Evolutionary conservation across 176 grass and related monocot species (phyloP).

Genomic region (Lolium perenne): DNA sequence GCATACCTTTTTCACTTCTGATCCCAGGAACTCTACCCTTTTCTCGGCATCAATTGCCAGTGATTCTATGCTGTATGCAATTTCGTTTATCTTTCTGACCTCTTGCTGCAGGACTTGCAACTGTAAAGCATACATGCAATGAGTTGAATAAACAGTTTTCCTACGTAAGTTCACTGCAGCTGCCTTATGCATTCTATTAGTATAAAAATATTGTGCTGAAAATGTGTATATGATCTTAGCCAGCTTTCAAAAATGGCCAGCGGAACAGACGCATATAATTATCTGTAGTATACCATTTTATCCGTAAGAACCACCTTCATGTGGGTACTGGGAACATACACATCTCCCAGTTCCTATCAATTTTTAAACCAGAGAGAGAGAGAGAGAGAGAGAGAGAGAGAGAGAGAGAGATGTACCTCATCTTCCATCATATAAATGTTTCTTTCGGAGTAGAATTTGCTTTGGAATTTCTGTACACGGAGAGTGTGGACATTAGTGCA

Average conservation of each 20-base stretch:
- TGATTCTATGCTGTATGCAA: slow-evolving; percentile 57
- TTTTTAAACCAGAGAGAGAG: not conserved
- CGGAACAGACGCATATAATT: slow-evolving; percentile 14
- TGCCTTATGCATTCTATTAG: slow-evolving; percentile 12
- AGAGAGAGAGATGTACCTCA: slow-evolving; percentile 58
- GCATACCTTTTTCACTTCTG: slow-evolving; percentile 68
- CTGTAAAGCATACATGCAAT: slow-evolving; percentile 50
- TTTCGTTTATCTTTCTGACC: slow-evolving; percentile 57
- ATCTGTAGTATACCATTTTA: not conserved
- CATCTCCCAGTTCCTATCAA: not conserved
- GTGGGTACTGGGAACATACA: not conserved
- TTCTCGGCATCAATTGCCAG: slow-evolving; percentile 58
- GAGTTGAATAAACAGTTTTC: slow-evolving; percentile 38
- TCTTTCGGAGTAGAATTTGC: slow-evolving; percentile 46
- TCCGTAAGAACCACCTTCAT: not conserved
- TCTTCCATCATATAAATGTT: slow-evolving; percentile 64
- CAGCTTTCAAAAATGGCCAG: not conserved
- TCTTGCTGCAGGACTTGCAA: slow-evolving; percentile 60
- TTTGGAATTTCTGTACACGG: slow-evolving; percentile 55
- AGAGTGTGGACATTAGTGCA: slow-evolving; percentile 34
- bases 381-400: not conserved
- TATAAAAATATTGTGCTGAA: slow-evolving; percentile 14
- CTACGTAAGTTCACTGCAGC: slow-evolving; percentile 18
- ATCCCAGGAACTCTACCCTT: slow-evolving; percentile 68
- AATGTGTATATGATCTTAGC: not conserved